Percentiles rank a stretch among this genome's conserved stretches.
These are phyloP conservation scores for Jaltomata sinuosa DNA, from an alignment of 257 asterid species.

Conservation along the genomic window DNA sequence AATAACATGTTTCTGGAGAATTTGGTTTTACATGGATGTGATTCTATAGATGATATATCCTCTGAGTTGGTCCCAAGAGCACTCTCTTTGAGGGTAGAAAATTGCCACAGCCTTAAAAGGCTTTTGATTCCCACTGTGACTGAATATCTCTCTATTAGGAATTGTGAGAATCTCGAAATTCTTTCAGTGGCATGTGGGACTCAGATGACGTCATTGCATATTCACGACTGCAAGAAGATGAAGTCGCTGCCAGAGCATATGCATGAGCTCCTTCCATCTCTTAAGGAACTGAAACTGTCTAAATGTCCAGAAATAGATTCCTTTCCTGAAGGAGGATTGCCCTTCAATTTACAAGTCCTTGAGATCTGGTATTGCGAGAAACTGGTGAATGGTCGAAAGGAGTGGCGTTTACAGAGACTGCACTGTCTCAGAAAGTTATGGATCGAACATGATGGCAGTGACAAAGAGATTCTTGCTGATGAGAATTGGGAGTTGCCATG, in stretches of 20 bases:
- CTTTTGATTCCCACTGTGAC: not conserved
- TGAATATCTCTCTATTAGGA: fast-evolving
- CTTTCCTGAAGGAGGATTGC: conserved; percentile 5
- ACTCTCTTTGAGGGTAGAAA: fast-evolving
- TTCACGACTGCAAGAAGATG: not conserved
- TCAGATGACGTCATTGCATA: not conserved
- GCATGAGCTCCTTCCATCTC: not conserved
- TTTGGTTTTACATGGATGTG: fast-evolving
- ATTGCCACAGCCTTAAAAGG: not conserved
- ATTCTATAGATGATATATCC: not conserved
- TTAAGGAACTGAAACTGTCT: fast-evolving
- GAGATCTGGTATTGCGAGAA: not conserved
- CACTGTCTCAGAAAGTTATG: not conserved
- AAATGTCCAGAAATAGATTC: not conserved
- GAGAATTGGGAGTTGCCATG: not conserved
- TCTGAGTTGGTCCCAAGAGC: not conserved
- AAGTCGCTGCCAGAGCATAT: not conserved
- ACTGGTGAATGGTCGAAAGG: not conserved
- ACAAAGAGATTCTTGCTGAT: not conserved
- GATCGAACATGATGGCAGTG: not conserved
- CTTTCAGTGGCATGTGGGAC: not conserved
- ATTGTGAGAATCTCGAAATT: not conserved
- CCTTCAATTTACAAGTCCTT: not conserved
- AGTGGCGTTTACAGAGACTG: not conserved
- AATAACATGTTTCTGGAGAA: fast-evolving